Percentiles rank a stretch among this genome's conserved stretches.
These are phyloP conservation scores for Vicia sativa DNA, from an alignment of 306 rosid species.

Conservation along the genomic window DNA sequence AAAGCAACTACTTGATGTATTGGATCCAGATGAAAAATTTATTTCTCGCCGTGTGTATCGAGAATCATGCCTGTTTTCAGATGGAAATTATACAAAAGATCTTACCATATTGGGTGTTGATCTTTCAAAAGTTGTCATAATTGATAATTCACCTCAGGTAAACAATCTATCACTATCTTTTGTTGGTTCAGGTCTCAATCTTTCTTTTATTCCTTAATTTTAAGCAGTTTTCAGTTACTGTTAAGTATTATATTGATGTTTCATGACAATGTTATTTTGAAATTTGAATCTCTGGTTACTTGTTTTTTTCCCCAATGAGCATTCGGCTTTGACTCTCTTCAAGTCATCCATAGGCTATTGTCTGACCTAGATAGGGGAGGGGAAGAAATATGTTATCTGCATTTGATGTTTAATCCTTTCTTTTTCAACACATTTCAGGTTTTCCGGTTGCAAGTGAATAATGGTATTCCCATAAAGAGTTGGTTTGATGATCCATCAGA, in stretches of 20 bases:
- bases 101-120: slow-evolving; percentile 87
- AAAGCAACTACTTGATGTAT: slow-evolving; percentile 80
- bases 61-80: slow-evolving; percentile 87
- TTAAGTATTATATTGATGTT: slow-evolving; percentile 18
- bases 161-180: slow-evolving; percentile 23
- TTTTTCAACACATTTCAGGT: slow-evolving; percentile 70
- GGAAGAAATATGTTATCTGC: slow-evolving; percentile 22
- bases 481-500: slow-evolving; percentile 97
- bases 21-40: slow-evolving; percentile 82
- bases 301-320: background rate
- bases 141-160: slow-evolving; percentile 99
- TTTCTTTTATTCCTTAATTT: slow-evolving; percentile 22
- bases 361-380: slow-evolving; percentile 19
- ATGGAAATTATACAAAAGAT: slow-evolving; percentile 95
- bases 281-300: slow-evolving; percentile 11
- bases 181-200: slow-evolving; percentile 12
- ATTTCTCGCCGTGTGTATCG: slow-evolving; percentile 84
- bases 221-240: slow-evolving; percentile 13
- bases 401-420: slow-evolving; percentile 41
- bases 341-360: background rate
- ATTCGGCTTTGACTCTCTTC: no score
- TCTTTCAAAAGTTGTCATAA: slow-evolving; percentile 84
- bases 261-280: slow-evolving; percentile 6
- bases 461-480: slow-evolving; percentile 98
- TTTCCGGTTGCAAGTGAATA: slow-evolving; percentile 94